These are phyloP conservation scores for Knoxdaviesia capensis DNA, from an alignment of 2,329 filamentous ascomycete species.

Conservation along the genomic window DNA sequence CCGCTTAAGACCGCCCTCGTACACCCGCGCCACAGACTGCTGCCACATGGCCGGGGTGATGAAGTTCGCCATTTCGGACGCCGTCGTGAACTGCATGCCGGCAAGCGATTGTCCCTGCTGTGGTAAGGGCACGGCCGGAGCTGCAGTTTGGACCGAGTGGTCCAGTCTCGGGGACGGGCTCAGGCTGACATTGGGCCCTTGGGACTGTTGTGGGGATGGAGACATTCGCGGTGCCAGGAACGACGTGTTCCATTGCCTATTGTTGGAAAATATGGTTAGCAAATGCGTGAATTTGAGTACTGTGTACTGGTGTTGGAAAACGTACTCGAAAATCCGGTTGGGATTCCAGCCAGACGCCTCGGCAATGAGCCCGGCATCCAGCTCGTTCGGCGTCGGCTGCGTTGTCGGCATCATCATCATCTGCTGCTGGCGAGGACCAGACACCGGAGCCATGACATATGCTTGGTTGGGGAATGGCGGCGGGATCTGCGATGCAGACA, in stretches of 20 bases:
- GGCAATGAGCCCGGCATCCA: neutral
- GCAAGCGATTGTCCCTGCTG: conserved; percentile 26
- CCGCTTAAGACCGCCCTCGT: conserved; percentile 43
- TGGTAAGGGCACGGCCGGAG: conserved; percentile 34
- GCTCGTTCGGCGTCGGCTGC: conserved; percentile 33
- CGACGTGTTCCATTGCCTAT: conserved; percentile 83
- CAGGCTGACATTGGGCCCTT: conserved; percentile 27
- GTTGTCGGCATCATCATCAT: conserved; percentile 14
- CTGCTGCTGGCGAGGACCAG: no score
- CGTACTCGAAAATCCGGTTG: conserved; percentile 75
- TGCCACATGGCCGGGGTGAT: conserved; percentile 57
- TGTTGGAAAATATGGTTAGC: no score
- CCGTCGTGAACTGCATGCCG: conserved; percentile 29
- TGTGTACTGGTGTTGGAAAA: no score
- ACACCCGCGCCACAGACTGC: conserved; percentile 48
- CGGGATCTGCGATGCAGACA: neutral
- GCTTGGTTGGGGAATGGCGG: no score
- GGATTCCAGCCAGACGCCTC: conserved; percentile 65
- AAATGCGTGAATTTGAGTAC: no score
- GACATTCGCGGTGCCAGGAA: conserved; percentile 39
- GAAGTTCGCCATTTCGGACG: conserved; percentile 35
- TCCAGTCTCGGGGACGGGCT: conserved; percentile 18
- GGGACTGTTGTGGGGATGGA: conserved; percentile 30
- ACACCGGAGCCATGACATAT: no score
- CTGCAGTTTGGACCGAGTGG: no score